A percentile compares a stretch with the other conserved stretches of the same genome.
Evolutionary conservation across 305 asterid genomes (phyloP).

Genomic region (Rubia balearica): DNA sequence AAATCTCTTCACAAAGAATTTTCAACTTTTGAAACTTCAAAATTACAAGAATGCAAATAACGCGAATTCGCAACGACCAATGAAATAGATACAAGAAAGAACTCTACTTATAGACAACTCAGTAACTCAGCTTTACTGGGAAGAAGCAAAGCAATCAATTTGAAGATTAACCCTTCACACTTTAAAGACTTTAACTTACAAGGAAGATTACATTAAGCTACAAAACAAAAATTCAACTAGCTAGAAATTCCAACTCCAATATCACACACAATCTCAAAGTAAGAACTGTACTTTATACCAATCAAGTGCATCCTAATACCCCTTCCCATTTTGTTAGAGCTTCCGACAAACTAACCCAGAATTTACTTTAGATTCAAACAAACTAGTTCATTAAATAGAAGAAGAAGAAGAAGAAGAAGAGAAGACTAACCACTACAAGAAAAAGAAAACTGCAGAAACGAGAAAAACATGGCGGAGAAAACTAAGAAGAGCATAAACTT

Average conservation of each 20-base stretch:
- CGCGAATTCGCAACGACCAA: neutral
- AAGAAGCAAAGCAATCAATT: neutral
- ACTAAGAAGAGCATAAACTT: conserved; percentile 29
- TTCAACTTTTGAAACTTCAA: neutral
- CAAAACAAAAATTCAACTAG: neutral
- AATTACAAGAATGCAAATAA: neutral
- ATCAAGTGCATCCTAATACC: neutral
- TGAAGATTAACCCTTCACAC: neutral
- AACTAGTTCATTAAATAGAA: neutral
- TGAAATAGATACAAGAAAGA: neutral
- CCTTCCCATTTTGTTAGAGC: neutral
- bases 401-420: conserved; percentile 14
- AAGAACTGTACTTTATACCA: neutral
- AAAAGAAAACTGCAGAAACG: conserved; percentile 30
- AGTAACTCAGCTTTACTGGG: neutral
- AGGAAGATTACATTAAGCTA: neutral
- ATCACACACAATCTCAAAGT: neutral
- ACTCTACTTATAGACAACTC: neutral
- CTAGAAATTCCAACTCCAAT: too few relatives aligned
- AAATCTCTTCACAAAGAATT: neutral
- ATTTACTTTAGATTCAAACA: neutral
- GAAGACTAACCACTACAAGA: conserved; percentile 43
- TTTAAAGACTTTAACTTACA: neutral
- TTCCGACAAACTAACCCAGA: neutral
- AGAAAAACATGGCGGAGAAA: conserved; percentile 18